Evolutionary conservation across 2,329 filamentous ascomycete species (phyloP), one percentile per base, ranked within the genome.

Genomic region (Penicillium crustosum): DNA sequence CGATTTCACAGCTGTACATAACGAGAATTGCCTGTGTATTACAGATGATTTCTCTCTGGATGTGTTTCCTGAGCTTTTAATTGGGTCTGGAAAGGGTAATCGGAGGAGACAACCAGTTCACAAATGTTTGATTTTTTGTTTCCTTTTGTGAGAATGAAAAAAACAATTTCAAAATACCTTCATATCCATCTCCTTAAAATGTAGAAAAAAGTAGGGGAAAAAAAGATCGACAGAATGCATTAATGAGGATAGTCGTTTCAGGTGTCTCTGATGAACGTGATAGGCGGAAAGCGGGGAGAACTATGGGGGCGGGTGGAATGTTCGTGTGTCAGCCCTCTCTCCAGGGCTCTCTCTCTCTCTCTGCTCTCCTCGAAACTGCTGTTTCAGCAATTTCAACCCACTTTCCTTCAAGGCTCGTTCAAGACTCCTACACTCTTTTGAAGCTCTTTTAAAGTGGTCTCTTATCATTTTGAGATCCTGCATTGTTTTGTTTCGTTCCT

Each of bases 1-100:
- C 57, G 64, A 55, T 63, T 55, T 57, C 67, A 66, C 70, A 68
- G 61, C 67, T 73, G 71, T 73, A 73, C 71, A 73, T 73, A 72
- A 33, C 38, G 61, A 61, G 58, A 58, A 61, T 53, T 36, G 53
- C 42, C 50, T 53, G 44, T 53, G 27, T 48, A 64, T 50, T 53
- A 60, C 61, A 59, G 60, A 53, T 3, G 44, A 53, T 61, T 63
- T 62, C 55, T 55, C 60, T 53, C 55, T 49, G 52, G 36, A 29
- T 44, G 36, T 51, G 55, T 48, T 35, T 38, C 47, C 56, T 64
- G 61, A 63, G 62, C 56, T 62, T 59, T 68, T 67, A 66, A 70
- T 61, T 35, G 33, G 58, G 63, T 61, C 61, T 61, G 58, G 59
- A 63, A 56, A 61, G 62, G 62, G 58, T 64, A 53, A 59, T 53